Evolutionary conservation across 2,329 filamentous ascomycete genomes (phyloP).

Genomic region (Coniella vitis): DNA sequence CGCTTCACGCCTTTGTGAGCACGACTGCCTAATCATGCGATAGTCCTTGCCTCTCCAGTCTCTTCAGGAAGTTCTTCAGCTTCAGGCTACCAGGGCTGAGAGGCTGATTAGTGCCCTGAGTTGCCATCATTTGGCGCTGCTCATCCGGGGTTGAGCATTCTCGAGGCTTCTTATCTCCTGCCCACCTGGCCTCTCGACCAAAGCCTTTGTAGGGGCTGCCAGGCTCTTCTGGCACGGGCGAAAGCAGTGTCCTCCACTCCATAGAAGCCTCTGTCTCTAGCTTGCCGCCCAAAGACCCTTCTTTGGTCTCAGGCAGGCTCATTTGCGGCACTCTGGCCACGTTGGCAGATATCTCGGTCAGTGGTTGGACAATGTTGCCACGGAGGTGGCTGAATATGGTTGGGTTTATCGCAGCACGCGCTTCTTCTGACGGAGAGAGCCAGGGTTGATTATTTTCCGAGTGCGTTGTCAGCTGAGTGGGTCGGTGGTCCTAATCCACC

Average conservation of each 20-base stretch:
- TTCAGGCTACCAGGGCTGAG: conserved; percentile 14
- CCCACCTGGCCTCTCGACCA: not conserved
- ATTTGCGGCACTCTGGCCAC: conserved; percentile 10
- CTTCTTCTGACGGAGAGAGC: not conserved
- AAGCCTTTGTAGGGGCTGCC: conserved; percentile 8
- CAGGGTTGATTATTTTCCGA: conserved; percentile 12
- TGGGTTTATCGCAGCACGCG: not conserved
- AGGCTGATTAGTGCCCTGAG: not conserved
- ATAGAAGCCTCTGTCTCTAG: not conserved
- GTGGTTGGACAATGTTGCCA: not conserved
- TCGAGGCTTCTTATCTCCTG: conserved; percentile 1
- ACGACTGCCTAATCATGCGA: conserved; percentile 12
- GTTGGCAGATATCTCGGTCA: conserved; percentile 15
- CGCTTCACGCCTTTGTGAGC: too few species aligned
- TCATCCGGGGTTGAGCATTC: not conserved
- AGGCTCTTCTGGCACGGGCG: conserved; percentile 15
- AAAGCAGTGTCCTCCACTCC: conserved; percentile 12
- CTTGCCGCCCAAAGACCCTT: not conserved
- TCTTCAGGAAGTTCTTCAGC: conserved; percentile 14
- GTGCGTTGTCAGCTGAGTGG: conserved; percentile 9
- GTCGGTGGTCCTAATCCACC: conserved; percentile 16
- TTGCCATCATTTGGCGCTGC: not conserved
- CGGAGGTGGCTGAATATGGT: too few species aligned
- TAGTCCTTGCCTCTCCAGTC: conserved; percentile 14
- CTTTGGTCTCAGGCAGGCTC: conserved; percentile 3